These are phyloP conservation scores for Ochetophila trinervis DNA, from an alignment of 306 rosid species.

Conservation along the genomic window DNA sequence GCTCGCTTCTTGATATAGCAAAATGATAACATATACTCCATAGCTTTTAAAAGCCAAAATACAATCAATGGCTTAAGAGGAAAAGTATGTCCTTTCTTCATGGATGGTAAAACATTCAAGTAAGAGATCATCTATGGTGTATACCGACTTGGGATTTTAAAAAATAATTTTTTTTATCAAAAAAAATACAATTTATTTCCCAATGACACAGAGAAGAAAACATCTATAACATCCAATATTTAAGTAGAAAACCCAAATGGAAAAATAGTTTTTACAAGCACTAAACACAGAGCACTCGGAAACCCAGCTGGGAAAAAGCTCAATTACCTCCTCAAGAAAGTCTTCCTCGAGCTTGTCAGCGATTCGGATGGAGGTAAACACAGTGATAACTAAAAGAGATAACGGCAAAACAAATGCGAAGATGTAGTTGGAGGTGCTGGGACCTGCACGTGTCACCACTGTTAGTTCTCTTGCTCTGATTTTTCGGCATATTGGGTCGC, in stretches of 20 bases:
- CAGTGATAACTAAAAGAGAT: constrained; percentile 62
- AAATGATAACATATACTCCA: no score
- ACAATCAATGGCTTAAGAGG: no score
- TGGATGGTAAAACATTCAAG: no score
- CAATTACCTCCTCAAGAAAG: constrained; percentile 66
- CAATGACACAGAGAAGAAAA: not conserved
- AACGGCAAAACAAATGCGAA: constrained; percentile 65
- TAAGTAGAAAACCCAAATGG: not conserved
- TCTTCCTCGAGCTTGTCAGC: constrained; percentile 64
- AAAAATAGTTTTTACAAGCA: not conserved
- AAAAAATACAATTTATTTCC: not conserved
- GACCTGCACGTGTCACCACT: constrained; percentile 60
- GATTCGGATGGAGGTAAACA: constrained; percentile 51
- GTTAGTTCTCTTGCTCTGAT: constrained; percentile 27
- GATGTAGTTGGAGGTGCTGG: constrained; percentile 44
- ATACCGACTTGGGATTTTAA: not conserved
- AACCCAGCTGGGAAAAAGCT: not conserved
- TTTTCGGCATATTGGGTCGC: constrained; percentile 7
- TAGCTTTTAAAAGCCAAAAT: no score
- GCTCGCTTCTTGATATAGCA: no score
- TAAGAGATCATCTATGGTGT: no score
- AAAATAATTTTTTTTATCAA: not conserved
- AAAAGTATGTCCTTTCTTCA: no score
- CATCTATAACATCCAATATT: not conserved
- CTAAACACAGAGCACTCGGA: not conserved